Conservation (phyloP, 805 yeast genomes). For the Monosporozyma unispora region DNA sequence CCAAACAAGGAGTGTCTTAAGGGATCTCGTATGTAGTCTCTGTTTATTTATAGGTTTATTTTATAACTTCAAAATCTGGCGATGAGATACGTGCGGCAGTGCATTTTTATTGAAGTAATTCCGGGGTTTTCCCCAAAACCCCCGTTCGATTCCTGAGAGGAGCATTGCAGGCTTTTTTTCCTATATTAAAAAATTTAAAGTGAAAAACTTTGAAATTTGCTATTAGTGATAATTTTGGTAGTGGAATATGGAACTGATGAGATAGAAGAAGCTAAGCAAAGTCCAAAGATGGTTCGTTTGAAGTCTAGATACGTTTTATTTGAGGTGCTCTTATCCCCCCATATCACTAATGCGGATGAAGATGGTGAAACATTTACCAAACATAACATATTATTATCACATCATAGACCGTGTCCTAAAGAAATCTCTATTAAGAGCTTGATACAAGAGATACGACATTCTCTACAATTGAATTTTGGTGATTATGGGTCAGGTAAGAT, state of each 20-base stretch:
- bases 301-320: constrained; percentile 79
- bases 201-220: too few species aligned
- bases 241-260: background rate
- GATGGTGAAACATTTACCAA: background rate
- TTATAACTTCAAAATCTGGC: background rate
- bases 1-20: background rate
- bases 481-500: constrained; percentile 65
- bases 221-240: too few species aligned
- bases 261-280: background rate
- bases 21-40: background rate
- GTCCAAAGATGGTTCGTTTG: constrained; percentile 66
- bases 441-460: constrained; percentile 43
- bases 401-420: constrained; percentile 45
- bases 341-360: constrained; percentile 11
- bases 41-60: background rate
- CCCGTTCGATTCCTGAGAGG: too few species aligned
- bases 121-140: too few species aligned
- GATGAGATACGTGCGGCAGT: background rate
- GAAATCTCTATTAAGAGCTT: constrained; percentile 43
- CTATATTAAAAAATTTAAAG: too few species aligned
- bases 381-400: constrained; percentile 26
- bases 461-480: constrained; percentile 62
- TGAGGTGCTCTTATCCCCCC: constrained; percentile 60
- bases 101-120: background rate
- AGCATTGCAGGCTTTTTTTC: too few species aligned